These are phyloP conservation scores for Trichoderma sp. DNA, from an alignment of 2,329 filamentous ascomycete genomes.

Conservation along the genomic window DNA sequence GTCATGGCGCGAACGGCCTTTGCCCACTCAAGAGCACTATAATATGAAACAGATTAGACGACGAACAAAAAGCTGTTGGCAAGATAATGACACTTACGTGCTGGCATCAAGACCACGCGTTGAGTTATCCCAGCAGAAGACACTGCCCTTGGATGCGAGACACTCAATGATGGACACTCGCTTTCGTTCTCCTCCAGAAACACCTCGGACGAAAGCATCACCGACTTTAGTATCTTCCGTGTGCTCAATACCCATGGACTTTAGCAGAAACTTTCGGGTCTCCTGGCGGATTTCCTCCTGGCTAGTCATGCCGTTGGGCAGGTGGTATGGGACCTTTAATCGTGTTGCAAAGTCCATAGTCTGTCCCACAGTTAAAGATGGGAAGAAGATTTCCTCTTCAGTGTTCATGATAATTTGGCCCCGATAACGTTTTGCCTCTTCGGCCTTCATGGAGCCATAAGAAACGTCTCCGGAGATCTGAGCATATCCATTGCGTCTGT, in stretches of 20 bases:
- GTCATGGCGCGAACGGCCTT: slow-evolving; percentile 67
- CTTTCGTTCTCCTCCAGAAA: slow-evolving; percentile 71
- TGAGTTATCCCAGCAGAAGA: slow-evolving; percentile 70
- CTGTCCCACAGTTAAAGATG: slow-evolving; percentile 70
- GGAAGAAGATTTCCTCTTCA: slow-evolving; percentile 68
- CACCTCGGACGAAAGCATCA: slow-evolving; percentile 67
- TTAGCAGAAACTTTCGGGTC: slow-evolving; percentile 58
- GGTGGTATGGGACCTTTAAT: slow-evolving; percentile 57
- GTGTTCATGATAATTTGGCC: slow-evolving; percentile 71
- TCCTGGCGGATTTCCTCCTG: slow-evolving; percentile 51
- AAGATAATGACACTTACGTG: background rate
- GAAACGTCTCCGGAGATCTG: slow-evolving; percentile 61
- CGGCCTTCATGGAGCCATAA: slow-evolving; percentile 57
- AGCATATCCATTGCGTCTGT: slow-evolving; percentile 63
- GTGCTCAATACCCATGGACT: slow-evolving; percentile 61
- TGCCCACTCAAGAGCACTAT: slow-evolving; percentile 60
- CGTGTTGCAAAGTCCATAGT: slow-evolving; percentile 72
- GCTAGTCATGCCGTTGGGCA: slow-evolving; percentile 49
- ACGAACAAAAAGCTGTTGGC: background rate
- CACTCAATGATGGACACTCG: slow-evolving; percentile 70
- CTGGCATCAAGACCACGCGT: slow-evolving; percentile 68
- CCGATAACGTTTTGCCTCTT: slow-evolving; percentile 53
- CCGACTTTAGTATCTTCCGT: slow-evolving; percentile 69
- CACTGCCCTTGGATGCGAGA: slow-evolving; percentile 59
- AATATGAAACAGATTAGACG: background rate